A percentile compares a stretch with the other conserved stretches of the same genome.
phyloP scores from a whole-genome alignment of 1,139 yeast genomes.

The Protomyces gravidus region DNA sequence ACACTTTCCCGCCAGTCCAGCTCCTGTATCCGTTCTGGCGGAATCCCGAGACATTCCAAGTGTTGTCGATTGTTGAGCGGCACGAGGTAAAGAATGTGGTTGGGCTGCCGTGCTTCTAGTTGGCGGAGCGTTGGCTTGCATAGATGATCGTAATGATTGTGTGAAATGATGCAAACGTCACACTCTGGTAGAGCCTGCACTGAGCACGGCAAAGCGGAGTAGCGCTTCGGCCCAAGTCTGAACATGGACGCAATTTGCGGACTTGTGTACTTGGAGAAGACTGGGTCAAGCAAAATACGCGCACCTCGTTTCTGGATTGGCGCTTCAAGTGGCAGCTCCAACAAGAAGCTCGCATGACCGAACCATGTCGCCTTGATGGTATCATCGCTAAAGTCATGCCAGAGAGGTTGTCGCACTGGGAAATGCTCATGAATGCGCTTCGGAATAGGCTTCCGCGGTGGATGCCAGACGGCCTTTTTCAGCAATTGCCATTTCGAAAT shows the following conservation, averaged over 20 bases:
- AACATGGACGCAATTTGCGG: constrained; percentile 41
- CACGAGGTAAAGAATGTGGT: constrained; percentile 46
- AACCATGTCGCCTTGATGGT: constrained; percentile 33
- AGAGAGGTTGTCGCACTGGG: constrained; percentile 4
- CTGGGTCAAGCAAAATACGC: constrained; percentile 32
- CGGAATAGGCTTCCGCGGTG: constrained; percentile 16
- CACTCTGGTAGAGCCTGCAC: constrained; percentile 60
- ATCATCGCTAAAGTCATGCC: constrained; percentile 8
- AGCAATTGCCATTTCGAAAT: constrained; percentile 6
- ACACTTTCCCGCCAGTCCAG: constrained; percentile 89
- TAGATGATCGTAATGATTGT: constrained; percentile 56
- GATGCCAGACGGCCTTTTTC: constrained; percentile 12
- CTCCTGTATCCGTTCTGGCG: constrained; percentile 50
- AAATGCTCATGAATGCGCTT: constrained; percentile 18
- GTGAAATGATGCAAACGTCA: constrained; percentile 74
- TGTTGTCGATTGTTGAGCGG: constrained; percentile 70
- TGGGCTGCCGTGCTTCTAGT: constrained; percentile 18
- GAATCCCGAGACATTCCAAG: constrained; percentile 41
- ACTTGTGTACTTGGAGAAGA: constrained; percentile 28
- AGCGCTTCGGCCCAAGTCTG: constrained; percentile 72
- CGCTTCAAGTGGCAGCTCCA: constrained; percentile 30
- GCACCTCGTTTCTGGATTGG: constrained; percentile 20
- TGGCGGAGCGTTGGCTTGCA: constrained; percentile 28
- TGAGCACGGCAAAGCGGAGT: constrained; percentile 65
- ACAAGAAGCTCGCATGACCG: constrained; percentile 32